Percentiles rank a stretch among this genome's conserved stretches.
Conservation (phyloP, 2,329 filamentous ascomycete genomes). For the Aureobasidium vineae region DNA sequence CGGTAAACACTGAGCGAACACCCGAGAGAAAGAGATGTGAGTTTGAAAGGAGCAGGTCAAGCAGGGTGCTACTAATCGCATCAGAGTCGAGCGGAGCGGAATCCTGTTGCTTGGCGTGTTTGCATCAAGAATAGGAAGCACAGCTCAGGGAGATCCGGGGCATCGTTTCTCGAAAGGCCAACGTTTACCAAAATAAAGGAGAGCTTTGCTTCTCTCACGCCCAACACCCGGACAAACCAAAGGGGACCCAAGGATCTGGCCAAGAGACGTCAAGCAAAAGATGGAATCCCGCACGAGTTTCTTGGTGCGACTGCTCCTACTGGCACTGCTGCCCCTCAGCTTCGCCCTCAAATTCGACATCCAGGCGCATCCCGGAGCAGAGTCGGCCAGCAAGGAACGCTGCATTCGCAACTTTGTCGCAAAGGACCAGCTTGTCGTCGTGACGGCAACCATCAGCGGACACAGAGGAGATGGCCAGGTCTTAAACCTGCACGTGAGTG, state of each 20-base stretch:
- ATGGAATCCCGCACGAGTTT: conserved; percentile 32
- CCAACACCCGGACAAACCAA: background rate
- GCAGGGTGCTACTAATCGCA: background rate
- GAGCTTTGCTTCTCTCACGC: conserved; percentile 3
- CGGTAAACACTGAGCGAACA: too few species aligned
- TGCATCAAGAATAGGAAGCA: background rate
- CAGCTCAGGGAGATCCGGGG: conserved; percentile 7
- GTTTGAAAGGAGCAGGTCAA: background rate
- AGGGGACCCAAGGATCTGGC: background rate
- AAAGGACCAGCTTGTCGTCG: conserved; percentile 89
- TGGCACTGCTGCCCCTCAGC: conserved; percentile 43
- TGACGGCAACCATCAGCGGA: conserved; percentile 87
- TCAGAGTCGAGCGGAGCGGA: background rate
- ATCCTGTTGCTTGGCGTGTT: conserved; percentile 2
- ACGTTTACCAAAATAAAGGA: conserved; percentile 22
- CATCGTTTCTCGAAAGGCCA: conserved; percentile 2
- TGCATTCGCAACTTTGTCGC: conserved; percentile 96
- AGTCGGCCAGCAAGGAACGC: conserved; percentile 67
- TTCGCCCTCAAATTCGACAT: conserved; percentile 92
- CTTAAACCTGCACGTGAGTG: conserved; percentile 87
- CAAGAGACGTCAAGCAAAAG: background rate
- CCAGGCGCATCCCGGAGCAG: conserved; percentile 63
- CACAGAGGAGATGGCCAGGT: conserved; percentile 84
- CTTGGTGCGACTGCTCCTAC: conserved; percentile 34
- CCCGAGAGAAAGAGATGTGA: background rate